A percentile compares a stretch with the other conserved stretches of the same genome.
Evolutionary conservation across 164 flowering plant species (phyloP).

Genomic region (Brasenia schreberi): DNA sequence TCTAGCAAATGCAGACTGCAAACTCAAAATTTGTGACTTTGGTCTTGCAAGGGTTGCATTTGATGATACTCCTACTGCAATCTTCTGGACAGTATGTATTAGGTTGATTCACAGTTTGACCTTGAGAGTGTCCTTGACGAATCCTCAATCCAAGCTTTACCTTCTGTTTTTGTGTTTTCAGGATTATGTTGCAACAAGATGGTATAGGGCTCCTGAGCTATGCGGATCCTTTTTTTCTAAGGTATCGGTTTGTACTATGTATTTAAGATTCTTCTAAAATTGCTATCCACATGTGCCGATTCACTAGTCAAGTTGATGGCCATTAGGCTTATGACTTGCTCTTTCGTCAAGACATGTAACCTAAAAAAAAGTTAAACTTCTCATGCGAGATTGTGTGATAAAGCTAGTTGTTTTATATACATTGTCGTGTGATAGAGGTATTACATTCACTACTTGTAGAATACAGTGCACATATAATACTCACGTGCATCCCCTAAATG

Average conservation of each 20-base stretch:
- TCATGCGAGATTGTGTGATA: too few species aligned
- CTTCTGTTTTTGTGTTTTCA: slow-evolving; percentile 10
- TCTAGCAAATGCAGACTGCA: slow-evolving; percentile 87
- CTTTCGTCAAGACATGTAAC: too few species aligned
- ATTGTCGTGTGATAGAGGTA: too few species aligned
- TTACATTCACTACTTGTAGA: too few species aligned
- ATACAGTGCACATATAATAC: too few species aligned
- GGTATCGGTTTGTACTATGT: slow-evolving; percentile 34
- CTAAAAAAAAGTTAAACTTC: too few species aligned
- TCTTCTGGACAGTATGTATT: slow-evolving; percentile 78
- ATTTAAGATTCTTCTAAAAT: neutral
- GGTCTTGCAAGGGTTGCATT: slow-evolving; percentile 88
- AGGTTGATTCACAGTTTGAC: neutral
- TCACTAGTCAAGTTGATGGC: too few species aligned
- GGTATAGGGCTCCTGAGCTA: slow-evolving; percentile 97
- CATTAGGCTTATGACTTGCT: too few species aligned
- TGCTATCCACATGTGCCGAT: too few species aligned
- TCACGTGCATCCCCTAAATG: too few species aligned
- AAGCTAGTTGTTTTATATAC: too few species aligned
- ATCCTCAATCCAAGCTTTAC: neutral
- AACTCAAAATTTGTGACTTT: slow-evolving; percentile 85
- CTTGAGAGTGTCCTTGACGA: neutral
- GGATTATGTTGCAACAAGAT: slow-evolving; percentile 99
- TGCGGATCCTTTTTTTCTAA: slow-evolving; percentile 98
- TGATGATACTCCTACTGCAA: slow-evolving; percentile 79